Percentiles rank a stretch among this genome's conserved stretches.
Conservation (phyloP, 106 monocot species). For the Allium cepa region DNA sequence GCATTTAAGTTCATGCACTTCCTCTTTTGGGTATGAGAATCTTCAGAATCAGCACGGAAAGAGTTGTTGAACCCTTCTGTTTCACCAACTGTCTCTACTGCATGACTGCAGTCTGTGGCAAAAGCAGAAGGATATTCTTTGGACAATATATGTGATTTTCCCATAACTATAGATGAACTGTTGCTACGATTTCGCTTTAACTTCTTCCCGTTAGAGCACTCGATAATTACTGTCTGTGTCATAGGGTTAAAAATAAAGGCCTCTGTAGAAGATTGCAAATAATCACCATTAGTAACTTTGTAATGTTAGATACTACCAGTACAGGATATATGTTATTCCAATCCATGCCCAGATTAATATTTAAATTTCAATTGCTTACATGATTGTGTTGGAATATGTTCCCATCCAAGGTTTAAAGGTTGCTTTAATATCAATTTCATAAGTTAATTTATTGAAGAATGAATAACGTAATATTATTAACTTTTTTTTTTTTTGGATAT, state of each 20-base stretch:
- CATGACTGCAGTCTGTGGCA: slow-evolving; percentile 54
- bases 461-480: too few relatives aligned
- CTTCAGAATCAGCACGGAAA: slow-evolving; percentile 49
- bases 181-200: slow-evolving; percentile 9
- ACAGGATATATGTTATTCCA: not conserved
- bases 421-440: not conserved
- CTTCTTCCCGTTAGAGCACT: slow-evolving; percentile 19
- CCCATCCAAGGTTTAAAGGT: not conserved
- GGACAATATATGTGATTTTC: slow-evolving; percentile 33
- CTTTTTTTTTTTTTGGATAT: too few relatives aligned
- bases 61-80: slow-evolving; percentile 64
- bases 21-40: slow-evolving; percentile 62
- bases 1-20: slow-evolving; percentile 60
- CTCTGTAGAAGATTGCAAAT: not conserved
- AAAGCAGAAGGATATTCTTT: slow-evolving; percentile 28
- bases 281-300: not conserved
- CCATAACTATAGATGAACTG: slow-evolving; percentile 27
- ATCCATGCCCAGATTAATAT: not conserved
- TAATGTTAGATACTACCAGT: not conserved
- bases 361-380: not conserved
- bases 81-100: slow-evolving; percentile 71
- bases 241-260: slow-evolving; percentile 1
- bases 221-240: slow-evolving; percentile 23
- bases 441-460: too few relatives aligned
- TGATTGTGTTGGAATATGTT: not conserved